phyloP scores from a whole-genome alignment of 768 basidiomycete species.

The Calvatia gigantea region DNA sequence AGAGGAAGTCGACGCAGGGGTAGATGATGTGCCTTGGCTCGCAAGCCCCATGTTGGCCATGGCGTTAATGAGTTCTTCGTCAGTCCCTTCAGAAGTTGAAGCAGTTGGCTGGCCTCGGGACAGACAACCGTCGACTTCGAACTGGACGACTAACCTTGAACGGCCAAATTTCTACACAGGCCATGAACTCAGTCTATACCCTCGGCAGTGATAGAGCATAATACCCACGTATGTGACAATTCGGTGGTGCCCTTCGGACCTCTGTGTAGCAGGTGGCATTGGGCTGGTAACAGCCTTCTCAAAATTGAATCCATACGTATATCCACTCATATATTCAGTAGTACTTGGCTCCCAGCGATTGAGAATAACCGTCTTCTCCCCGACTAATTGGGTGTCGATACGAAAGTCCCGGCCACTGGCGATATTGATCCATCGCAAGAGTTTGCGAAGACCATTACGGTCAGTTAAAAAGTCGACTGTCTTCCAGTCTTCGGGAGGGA shows the following conservation, averaged over 20 bases:
- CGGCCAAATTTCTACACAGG: constrained; percentile 49
- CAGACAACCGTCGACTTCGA: constrained; percentile 26
- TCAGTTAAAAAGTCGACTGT: constrained; percentile 53
- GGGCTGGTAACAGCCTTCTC: constrained; percentile 48
- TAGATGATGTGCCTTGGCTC: constrained; percentile 4
- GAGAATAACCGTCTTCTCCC: constrained; percentile 55
- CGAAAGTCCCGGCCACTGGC: constrained; percentile 49
- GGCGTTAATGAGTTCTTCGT: constrained; percentile 34
- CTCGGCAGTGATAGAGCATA: not conserved
- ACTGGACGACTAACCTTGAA: constrained; percentile 24
- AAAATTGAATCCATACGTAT: constrained; percentile 58
- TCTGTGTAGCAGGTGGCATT: constrained; percentile 45
- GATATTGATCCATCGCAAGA: constrained; percentile 48
- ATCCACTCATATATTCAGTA: constrained; percentile 30
- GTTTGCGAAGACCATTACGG: constrained; percentile 61
- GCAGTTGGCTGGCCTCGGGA: constrained; percentile 19
- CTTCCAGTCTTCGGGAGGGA: constrained; percentile 35
- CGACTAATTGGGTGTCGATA: constrained; percentile 65
- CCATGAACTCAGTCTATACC: not conserved
- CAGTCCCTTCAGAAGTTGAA: constrained; percentile 19
- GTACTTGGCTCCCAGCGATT: constrained; percentile 50
- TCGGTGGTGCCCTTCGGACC: constrained; percentile 54
- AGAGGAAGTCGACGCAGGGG: not conserved
- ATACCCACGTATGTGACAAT: constrained; percentile 57
- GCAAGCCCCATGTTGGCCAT: constrained; percentile 29